Percentiles rank a stretch among this genome's conserved stretches.
These are phyloP conservation scores for Irineochytrium annulatum DNA, from an alignment of 192 early-diverging fungal species.

Conservation along the genomic window DNA sequence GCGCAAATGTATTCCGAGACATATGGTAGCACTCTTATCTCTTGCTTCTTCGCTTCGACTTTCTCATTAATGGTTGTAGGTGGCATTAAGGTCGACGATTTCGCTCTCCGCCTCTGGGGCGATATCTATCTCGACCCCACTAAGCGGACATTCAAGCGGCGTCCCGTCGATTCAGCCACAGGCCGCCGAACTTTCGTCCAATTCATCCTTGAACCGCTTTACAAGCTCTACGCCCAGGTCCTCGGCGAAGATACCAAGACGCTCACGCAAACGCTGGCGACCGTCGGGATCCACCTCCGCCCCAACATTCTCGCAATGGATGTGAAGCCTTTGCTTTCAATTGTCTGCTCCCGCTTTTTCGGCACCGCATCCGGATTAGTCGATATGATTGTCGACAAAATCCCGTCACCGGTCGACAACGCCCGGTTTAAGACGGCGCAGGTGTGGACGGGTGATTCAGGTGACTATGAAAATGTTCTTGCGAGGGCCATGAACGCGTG, in stretches of 20 bases:
- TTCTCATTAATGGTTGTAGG: conserved; percentile 22
- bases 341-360: conserved; percentile 87
- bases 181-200: conserved; percentile 88
- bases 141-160: conserved; percentile 77
- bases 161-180: conserved; percentile 48
- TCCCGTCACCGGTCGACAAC: conserved; percentile 77
- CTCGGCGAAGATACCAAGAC: conserved; percentile 72
- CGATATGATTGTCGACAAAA: conserved; percentile 77
- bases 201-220: conserved; percentile 93
- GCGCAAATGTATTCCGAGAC: conserved; percentile 83
- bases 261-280: conserved; percentile 66
- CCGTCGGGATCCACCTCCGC: conserved; percentile 81
- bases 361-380: conserved; percentile 80
- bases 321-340: conserved; percentile 76
- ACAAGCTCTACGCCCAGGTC: conserved; percentile 86
- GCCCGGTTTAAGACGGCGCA: conserved; percentile 50
- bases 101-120: conserved; percentile 94
- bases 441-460: conserved; percentile 41
- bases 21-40: conserved; percentile 48
- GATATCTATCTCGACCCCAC: conserved; percentile 85
- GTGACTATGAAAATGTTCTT: conserved; percentile 18
- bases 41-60: conserved; percentile 6
- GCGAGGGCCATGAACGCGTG: conserved; percentile 70
- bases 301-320: conserved; percentile 71
- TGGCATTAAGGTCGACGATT: conserved; percentile 65